Conservation (phyloP, 225 moss, liverwort and hornwort genomes). For the Pseudoscleropodium purum region DNA sequence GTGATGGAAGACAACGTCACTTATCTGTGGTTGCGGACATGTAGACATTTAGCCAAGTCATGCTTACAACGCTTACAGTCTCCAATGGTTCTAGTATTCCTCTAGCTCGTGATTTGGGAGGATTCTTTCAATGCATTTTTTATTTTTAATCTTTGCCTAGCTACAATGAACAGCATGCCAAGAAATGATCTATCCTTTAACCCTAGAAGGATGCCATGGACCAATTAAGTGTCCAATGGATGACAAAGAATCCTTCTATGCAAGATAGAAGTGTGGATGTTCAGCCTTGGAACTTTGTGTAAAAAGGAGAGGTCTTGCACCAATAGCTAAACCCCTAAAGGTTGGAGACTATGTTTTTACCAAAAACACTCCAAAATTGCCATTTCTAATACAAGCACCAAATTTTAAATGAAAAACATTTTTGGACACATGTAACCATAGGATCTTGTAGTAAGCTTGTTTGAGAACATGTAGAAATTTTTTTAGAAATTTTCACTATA, state of each 20-base stretch:
- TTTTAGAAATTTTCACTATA: too few relatives aligned
- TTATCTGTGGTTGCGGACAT: not conserved
- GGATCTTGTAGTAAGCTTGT: too few relatives aligned
- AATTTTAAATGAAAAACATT: too few relatives aligned
- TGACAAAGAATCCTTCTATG: not conserved
- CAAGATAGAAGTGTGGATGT: not conserved
- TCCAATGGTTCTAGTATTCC: not conserved
- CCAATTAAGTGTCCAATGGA: fast-evolving
- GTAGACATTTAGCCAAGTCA: not conserved
- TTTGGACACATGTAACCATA: too few relatives aligned
- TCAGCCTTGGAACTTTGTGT: not conserved
- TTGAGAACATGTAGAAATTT: too few relatives aligned
- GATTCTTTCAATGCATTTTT: not conserved
- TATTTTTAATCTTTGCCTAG: too few relatives aligned
- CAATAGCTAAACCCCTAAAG: not conserved
- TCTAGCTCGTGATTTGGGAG: not conserved
- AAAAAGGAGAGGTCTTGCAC: not conserved
- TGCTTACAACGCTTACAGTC: not conserved
- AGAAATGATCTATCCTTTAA: not conserved
- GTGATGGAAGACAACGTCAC: not conserved
- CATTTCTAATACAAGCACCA: too few relatives aligned
- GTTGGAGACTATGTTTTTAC: too few relatives aligned
- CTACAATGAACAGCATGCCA: not conserved
- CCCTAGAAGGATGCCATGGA: fast-evolving
- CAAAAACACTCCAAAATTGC: too few relatives aligned